Conservation (phyloP, 805 yeast genomes). For the Sugiyamaella smithiae region DNA sequence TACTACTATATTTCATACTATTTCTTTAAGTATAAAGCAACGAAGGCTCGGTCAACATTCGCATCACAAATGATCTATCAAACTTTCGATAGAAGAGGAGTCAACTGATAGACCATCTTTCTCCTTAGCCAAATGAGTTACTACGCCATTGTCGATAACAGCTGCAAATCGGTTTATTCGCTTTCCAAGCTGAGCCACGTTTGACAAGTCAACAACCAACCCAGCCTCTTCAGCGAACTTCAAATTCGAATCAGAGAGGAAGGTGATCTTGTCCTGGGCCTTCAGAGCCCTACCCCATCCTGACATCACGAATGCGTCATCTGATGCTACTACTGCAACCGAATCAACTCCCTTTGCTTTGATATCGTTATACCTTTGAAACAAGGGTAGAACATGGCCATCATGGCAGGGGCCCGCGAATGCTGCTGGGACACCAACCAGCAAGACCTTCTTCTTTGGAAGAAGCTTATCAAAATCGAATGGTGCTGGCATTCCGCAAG, state of each 20-base stretch:
- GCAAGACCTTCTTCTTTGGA: slow-evolving; percentile 49
- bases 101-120: not conserved
- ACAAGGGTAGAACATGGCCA: slow-evolving; percentile 46
- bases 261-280: slow-evolving; percentile 40
- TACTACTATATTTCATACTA: too few relatives aligned
- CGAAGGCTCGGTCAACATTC: too few relatives aligned
- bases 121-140: not conserved
- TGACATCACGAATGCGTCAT: slow-evolving; percentile 62
- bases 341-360: slow-evolving; percentile 54
- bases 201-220: not conserved
- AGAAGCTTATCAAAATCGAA: slow-evolving; percentile 33
- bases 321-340: slow-evolving; percentile 56
- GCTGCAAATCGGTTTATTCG: not conserved
- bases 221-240: not conserved
- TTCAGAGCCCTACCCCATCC: slow-evolving; percentile 56
- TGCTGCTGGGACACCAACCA: slow-evolving; percentile 78
- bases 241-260: slow-evolving; percentile 37
- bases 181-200: not conserved
- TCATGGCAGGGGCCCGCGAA: slow-evolving; percentile 75
- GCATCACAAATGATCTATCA: too few relatives aligned
- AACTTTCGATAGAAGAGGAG: not conserved
- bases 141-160: not conserved
- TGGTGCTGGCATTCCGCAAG: slow-evolving; percentile 36
- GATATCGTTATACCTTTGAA: not conserved
- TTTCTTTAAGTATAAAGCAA: too few relatives aligned